Percentiles rank a stretch among this genome's conserved stretches.
These are phyloP conservation scores for Triticum turgidum DNA, from an alignment of 176 grass and related monocot species.

Conservation along the genomic window DNA sequence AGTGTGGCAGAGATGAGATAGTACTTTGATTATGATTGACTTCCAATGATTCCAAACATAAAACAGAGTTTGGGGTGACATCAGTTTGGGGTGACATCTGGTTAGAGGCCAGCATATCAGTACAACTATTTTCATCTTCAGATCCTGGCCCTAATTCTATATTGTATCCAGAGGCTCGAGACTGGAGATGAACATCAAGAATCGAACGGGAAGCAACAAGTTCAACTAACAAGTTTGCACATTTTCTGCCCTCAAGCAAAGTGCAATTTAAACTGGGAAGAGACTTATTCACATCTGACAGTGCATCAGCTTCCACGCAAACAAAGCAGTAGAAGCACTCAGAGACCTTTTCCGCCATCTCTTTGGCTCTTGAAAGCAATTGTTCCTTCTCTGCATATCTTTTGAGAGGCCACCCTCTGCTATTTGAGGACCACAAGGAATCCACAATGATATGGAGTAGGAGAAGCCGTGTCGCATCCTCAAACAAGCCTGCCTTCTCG, in stretches of 20 bases:
- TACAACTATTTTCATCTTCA: slow-evolving; percentile 16
- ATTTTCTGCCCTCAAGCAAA: slow-evolving; percentile 45
- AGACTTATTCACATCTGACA: slow-evolving; percentile 46
- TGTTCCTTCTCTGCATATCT: slow-evolving; percentile 46
- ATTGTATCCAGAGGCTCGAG: slow-evolving; percentile 25
- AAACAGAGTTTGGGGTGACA: slow-evolving; percentile 50
- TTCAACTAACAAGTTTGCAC: slow-evolving; percentile 34
- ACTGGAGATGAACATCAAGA: slow-evolving; percentile 60
- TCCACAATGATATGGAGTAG: slow-evolving; percentile 35
- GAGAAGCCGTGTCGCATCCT: slow-evolving; percentile 49
- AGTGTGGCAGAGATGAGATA: slow-evolving; percentile 17
- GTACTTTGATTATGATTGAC: slow-evolving; percentile 9
- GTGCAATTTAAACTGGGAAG: slow-evolving; percentile 25
- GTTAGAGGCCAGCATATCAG: slow-evolving; percentile 36
- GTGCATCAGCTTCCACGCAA: slow-evolving; percentile 45
- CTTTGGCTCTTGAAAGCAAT: slow-evolving; percentile 51
- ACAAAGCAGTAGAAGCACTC: slow-evolving; percentile 43
- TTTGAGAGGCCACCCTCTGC: slow-evolving; percentile 66
- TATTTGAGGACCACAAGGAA: slow-evolving; percentile 59
- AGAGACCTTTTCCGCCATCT: slow-evolving; percentile 41
- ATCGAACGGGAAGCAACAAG: slow-evolving; percentile 47
- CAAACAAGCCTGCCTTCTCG: slow-evolving; percentile 53
- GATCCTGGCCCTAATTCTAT: slow-evolving; percentile 28
- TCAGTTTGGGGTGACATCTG: slow-evolving; percentile 36
- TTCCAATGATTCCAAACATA: slow-evolving; percentile 37